Percentiles rank a stretch among this genome's conserved stretches.
These are phyloP conservation scores for Iberis pinnata DNA, from an alignment of 345 rosid genomes.

Conservation along the genomic window DNA sequence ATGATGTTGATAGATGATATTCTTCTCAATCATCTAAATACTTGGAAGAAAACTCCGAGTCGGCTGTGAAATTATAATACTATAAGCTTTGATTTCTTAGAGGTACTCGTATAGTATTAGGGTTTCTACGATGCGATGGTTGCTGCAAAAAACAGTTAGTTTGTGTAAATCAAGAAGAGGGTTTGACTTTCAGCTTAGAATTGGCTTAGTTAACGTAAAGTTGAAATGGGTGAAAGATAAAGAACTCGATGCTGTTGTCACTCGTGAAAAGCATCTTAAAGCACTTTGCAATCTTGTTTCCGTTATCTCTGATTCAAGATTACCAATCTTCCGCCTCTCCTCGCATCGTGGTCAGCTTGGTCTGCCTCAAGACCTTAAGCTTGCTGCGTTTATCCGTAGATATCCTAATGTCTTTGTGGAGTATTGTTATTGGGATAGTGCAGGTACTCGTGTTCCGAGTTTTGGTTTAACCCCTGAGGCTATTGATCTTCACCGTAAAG, in stretches of 20 bases:
- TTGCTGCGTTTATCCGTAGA: slow-evolving; percentile 55
- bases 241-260: slow-evolving; percentile 50
- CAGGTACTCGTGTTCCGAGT: slow-evolving; percentile 69
- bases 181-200: slow-evolving; percentile 43
- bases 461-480: slow-evolving; percentile 58
- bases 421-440: slow-evolving; percentile 47
- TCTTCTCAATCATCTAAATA: too few species aligned
- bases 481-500: slow-evolving; percentile 36
- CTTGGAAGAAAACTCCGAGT: too few species aligned
- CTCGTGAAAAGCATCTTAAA: slow-evolving; percentile 50
- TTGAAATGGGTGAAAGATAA: slow-evolving; percentile 83
- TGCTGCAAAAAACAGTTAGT: slow-evolving; percentile 17
- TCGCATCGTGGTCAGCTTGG: slow-evolving; percentile 58
- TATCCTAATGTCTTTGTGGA: slow-evolving; percentile 60
- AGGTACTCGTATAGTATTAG: neutral
- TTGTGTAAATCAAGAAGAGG: slow-evolving; percentile 33
- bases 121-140: slow-evolving; percentile 25
- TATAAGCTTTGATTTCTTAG: too few species aligned
- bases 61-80: too few species aligned
- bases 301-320: slow-evolving; percentile 31
- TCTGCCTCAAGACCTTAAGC: slow-evolving; percentile 54
- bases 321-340: slow-evolving; percentile 48
- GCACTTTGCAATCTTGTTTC: slow-evolving; percentile 55
- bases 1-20: too few species aligned
- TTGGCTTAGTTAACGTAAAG: slow-evolving; percentile 60